Conservation (phyloP, 352 stramenopile genomes). For the Globisporangium okanoganense region DNA sequence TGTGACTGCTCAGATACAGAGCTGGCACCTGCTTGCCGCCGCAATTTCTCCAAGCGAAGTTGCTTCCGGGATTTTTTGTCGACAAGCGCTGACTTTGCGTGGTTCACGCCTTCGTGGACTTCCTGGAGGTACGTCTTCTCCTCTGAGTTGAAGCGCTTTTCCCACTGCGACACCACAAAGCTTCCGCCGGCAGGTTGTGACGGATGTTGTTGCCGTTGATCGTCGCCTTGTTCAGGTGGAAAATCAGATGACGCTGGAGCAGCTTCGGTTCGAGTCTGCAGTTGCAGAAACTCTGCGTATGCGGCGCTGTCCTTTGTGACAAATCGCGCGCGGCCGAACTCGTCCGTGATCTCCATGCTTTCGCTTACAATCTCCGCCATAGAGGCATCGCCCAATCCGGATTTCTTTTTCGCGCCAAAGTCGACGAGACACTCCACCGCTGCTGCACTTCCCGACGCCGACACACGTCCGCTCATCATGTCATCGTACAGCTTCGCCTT, state of each 20-base stretch:
- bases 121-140: constrained; percentile 68
- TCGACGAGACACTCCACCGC: constrained; percentile 55
- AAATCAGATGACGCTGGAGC: background rate
- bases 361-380: constrained; percentile 3
- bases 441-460: background rate
- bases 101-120: constrained; percentile 49
- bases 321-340: constrained; percentile 53
- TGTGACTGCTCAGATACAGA: background rate
- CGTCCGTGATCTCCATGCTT: constrained; percentile 41
- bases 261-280: constrained; percentile 7
- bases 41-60: constrained; percentile 53
- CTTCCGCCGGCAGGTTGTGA: constrained; percentile 22
- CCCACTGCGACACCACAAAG: constrained; percentile 82
- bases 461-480: constrained; percentile 33
- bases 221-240: background rate
- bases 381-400: background rate
- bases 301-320: constrained; percentile 38
- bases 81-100: constrained; percentile 35
- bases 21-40: constrained; percentile 27
- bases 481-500: constrained; percentile 80
- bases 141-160: constrained; percentile 54
- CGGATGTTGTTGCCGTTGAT: background rate
- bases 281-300: constrained; percentile 24
- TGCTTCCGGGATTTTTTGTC: constrained; percentile 61
- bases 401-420: constrained; percentile 53